Base-by-base conservation (phyloP, 2,329 filamentous ascomycete species). In the Fusarium longipes region DNA sequence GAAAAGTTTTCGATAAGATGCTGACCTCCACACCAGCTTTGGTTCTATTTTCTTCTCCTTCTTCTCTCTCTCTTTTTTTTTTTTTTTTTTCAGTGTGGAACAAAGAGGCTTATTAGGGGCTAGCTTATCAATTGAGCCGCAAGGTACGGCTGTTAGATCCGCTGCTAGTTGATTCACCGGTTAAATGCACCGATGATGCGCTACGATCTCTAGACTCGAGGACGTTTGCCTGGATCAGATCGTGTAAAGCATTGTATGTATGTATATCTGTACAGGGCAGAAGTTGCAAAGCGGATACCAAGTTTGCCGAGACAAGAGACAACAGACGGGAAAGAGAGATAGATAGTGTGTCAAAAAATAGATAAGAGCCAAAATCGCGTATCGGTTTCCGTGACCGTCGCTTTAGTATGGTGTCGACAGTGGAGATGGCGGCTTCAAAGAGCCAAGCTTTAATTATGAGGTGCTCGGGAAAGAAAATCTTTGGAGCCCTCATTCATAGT, bases 391-490 rank as follows among this genome's bases (percentile, higher is more conserved):
- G 36, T 6, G 15, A 29, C 30, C 12, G 10, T 25, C 12, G 22
- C 45, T 27, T 22, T 17, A 27, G 27, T 27, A 36, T 27, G 32
- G 30, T 33, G n/a, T 29, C 17, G 25, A 49, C 38, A 60, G 49
- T 52, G 53, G 43, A 50, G 22, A 14, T 25, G n/a, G 35, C 15
- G 44, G 44, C 45, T 56, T 14, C 32, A 56, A 39, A 55, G 25
- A 61, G 56, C 56, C 36, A 57, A 62, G 44, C 33, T 17, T 44
- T 42, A n/a, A n/a, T 48, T 24, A 53, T n/a, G n/a, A 52, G 43
- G 44, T 43, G 38, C 11, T n/a, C n/a, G 27, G 50, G 44, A 36
- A 53, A 53, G 32, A 8, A 35, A 51, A 32, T 49, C 35, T 62
- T 25, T 50, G 32, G n/a, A 47, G n/a, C n/a, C n/a, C n/a, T 27